These are phyloP conservation scores for Raphidocelis subcapitata DNA, from an alignment of 139 green algal species.

Conservation along the genomic window DNA sequence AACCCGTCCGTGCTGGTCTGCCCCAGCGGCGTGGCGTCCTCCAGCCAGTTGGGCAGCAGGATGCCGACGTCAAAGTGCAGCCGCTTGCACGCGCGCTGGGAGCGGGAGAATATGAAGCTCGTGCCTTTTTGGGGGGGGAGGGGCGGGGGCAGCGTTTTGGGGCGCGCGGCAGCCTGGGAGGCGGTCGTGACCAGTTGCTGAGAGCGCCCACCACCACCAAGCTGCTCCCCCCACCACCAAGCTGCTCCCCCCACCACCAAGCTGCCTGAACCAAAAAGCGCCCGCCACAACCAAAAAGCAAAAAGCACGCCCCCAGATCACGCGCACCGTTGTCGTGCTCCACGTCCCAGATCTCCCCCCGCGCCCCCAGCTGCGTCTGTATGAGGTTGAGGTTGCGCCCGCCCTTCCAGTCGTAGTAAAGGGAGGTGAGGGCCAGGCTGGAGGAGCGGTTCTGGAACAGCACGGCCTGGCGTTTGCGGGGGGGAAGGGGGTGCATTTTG, in stretches of 20 bases:
- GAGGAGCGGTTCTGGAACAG: not conserved
- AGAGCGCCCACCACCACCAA: too few relatives aligned
- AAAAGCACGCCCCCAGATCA: too few relatives aligned
- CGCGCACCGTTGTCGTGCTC: conserved; percentile 4
- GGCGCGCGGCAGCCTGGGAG: too few relatives aligned
- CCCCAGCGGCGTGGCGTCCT: conserved; percentile 1
- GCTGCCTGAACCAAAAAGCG: too few relatives aligned
- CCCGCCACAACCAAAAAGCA: too few relatives aligned
- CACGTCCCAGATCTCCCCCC: not conserved
- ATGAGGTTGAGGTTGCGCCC: not conserved
- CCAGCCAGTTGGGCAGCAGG: conserved; percentile 19
- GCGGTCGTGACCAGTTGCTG: too few relatives aligned
- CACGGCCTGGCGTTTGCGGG: not conserved
- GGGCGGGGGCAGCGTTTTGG: too few relatives aligned
- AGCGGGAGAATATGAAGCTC: not conserved
- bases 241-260: too few relatives aligned
- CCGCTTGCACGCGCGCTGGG: not conserved
- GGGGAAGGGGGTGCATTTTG: too few relatives aligned
- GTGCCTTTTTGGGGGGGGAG: too few relatives aligned
- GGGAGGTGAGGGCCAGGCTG: not conserved
- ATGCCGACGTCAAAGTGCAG: conserved; percentile 28
- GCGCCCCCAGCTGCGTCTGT: not conserved
- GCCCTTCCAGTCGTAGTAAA: not conserved
- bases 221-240: too few relatives aligned
- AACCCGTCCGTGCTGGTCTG: conserved; percentile 20